phyloP scores from a whole-genome alignment of 2,329 filamentous ascomycete species.

The Alternaria atra region DNA sequence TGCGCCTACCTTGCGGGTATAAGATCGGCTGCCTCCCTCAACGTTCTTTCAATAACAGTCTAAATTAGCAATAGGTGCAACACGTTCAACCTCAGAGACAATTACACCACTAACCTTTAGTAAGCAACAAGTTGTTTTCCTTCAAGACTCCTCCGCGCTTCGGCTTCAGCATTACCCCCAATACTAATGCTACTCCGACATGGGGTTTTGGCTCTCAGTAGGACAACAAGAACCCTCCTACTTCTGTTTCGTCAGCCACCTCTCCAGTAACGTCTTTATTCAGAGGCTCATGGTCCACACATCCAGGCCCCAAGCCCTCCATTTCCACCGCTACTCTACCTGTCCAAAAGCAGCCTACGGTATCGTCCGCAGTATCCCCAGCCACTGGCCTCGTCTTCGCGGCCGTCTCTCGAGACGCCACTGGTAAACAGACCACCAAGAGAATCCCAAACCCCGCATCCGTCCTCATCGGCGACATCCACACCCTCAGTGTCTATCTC shows the following conservation, averaged over 20 bases:
- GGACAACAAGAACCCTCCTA: too few species aligned
- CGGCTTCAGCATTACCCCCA: not conserved
- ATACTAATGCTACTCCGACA: not conserved
- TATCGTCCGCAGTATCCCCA: not conserved
- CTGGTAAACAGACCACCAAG: not conserved
- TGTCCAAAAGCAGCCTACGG: not conserved
- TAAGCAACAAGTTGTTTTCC: not conserved
- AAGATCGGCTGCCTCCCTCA: not conserved
- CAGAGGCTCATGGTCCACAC: too few species aligned
- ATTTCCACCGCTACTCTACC: not conserved
- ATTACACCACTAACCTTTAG: too few species aligned
- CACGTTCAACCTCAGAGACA: not conserved
- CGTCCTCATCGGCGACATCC: not conserved
- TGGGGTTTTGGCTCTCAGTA: not conserved
- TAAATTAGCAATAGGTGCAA: not conserved
- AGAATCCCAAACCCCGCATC: not conserved
- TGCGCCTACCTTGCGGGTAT: not conserved
- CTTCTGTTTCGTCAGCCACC: not conserved
- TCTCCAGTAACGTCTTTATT: not conserved
- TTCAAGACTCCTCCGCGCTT: not conserved
- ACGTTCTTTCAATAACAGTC: not conserved
- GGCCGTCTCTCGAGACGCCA: not conserved
- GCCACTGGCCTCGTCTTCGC: not conserved
- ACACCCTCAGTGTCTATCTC: constrained; percentile 5
- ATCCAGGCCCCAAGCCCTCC: not conserved